Conservation (phyloP, 768 basidiomycete species). For the Suillus occidentalis region DNA sequence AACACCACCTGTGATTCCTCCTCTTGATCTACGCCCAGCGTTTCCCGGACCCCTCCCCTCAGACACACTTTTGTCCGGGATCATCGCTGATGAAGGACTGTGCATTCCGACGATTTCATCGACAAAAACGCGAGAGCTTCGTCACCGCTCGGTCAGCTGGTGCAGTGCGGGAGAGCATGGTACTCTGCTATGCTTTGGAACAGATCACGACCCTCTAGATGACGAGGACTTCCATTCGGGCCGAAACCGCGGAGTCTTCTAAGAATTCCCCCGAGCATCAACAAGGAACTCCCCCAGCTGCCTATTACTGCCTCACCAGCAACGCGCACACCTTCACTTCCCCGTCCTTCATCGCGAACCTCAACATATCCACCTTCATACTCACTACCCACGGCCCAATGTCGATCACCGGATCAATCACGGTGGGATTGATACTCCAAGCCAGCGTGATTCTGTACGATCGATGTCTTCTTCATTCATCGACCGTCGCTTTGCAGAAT, state of each 20-base stretch:
- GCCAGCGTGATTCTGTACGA: conserved; percentile 25
- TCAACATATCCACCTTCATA: conserved; percentile 29
- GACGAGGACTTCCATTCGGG: conserved; percentile 10
- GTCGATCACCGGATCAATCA: conserved; percentile 21
- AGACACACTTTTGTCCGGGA: conserved; percentile 23
- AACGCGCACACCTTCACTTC: conserved; percentile 14
- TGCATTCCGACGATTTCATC: conserved; percentile 39
- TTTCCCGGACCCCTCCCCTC: conserved; percentile 40
- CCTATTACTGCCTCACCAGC: conserved; percentile 6
- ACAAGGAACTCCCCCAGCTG: neutral
- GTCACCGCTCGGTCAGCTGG: conserved; percentile 43
- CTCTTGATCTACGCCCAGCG: conserved; percentile 57
- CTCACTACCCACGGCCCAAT: conserved; percentile 17
- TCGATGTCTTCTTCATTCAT: conserved; percentile 53
- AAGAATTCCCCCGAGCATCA: conserved; percentile 4
- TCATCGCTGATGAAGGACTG: conserved; percentile 23
- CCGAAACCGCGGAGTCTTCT: conserved; percentile 17
- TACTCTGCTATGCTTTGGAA: conserved; percentile 26
- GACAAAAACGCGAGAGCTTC: conserved; percentile 57
- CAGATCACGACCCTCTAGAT: conserved; percentile 23
- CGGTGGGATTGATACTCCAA: conserved; percentile 21
- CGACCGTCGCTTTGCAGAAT: conserved; percentile 49
- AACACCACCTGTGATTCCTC: conserved; percentile 52
- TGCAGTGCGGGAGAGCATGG: conserved; percentile 28
- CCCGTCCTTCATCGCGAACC: conserved; percentile 18